These are phyloP conservation scores for Aspergillus glaucus DNA, from an alignment of 2,329 filamentous ascomycete genomes.

Conservation along the genomic window DNA sequence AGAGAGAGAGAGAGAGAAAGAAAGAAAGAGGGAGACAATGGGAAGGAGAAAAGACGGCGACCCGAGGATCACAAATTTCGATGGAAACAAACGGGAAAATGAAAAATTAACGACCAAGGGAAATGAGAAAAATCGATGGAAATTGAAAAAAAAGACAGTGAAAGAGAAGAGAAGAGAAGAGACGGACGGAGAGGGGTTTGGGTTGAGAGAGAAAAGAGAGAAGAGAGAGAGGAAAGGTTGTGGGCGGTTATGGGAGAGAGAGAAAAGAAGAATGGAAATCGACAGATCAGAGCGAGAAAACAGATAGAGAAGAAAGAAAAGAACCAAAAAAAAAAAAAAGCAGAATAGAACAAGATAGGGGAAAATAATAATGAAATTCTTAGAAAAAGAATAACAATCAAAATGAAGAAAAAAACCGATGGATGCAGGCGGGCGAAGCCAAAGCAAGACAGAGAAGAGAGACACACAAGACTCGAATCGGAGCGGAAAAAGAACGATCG, in stretches of 20 bases:
- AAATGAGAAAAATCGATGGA: background rate
- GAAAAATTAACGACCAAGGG: background rate
- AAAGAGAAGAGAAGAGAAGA: constrained; percentile 1
- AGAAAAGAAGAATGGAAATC: constrained; percentile 5
- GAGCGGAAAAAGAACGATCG: no score
- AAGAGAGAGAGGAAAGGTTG: background rate
- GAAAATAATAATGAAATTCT: background rate
- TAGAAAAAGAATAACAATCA: background rate
- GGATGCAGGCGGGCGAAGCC: background rate
- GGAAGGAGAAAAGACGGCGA: no score
- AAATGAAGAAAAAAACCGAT: background rate
- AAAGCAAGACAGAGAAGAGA: background rate
- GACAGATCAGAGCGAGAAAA: constrained; percentile 10
- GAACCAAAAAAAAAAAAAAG: background rate
- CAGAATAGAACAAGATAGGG: background rate
- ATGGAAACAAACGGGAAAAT: no score
- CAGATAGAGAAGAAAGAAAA: background rate
- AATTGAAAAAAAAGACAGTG: background rate
- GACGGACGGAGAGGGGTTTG: background rate
- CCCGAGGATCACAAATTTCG: no score
- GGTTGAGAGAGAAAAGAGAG: background rate
- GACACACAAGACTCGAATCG: background rate
- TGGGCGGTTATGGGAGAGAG: background rate
- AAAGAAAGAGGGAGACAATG: no score
- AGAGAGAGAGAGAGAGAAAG: no score